phyloP scores from a whole-genome alignment of 805 yeast species.

The Wickerhamiella sorbophila region DNA sequence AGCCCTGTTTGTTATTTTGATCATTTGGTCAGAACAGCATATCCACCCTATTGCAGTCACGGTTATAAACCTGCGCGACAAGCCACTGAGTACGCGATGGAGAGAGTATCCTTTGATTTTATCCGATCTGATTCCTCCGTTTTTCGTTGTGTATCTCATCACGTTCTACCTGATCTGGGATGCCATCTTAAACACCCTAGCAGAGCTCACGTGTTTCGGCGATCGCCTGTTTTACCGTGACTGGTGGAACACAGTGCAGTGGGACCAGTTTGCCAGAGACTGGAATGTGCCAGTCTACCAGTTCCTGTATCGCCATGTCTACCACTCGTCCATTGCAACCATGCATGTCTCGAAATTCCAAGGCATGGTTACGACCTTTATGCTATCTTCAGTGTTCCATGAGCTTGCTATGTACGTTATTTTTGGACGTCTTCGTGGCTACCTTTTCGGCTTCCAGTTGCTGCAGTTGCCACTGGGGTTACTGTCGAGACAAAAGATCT shows the following conservation, averaged over 20 bases:
- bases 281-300: constrained; percentile 94
- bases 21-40: constrained; percentile 57
- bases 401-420: constrained; percentile 87
- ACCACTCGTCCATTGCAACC: constrained; percentile 75
- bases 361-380: constrained; percentile 49
- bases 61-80: constrained; percentile 38
- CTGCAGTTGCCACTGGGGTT: constrained; percentile 68
- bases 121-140: constrained; percentile 66
- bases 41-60: constrained; percentile 60
- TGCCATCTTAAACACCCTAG: constrained; percentile 74
- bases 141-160: constrained; percentile 58
- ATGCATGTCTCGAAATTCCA: constrained; percentile 45
- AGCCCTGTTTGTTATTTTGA: constrained; percentile 76
- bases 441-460: constrained; percentile 70
- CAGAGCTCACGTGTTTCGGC: constrained; percentile 74
- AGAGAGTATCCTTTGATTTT: constrained; percentile 42
- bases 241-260: constrained; percentile 94
- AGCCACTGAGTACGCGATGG: constrained; percentile 33
- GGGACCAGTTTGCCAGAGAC: constrained; percentile 84
- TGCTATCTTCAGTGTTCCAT: constrained; percentile 71
- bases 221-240: constrained; percentile 89
- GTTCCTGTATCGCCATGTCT: constrained; percentile 82
- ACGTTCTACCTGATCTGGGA: constrained; percentile 92
- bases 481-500: constrained; percentile 42
- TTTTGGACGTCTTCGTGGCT: constrained; percentile 67